These are phyloP conservation scores for Fragaria vesca DNA, from an alignment of 306 rosid genomes.

Conservation along the genomic window DNA sequence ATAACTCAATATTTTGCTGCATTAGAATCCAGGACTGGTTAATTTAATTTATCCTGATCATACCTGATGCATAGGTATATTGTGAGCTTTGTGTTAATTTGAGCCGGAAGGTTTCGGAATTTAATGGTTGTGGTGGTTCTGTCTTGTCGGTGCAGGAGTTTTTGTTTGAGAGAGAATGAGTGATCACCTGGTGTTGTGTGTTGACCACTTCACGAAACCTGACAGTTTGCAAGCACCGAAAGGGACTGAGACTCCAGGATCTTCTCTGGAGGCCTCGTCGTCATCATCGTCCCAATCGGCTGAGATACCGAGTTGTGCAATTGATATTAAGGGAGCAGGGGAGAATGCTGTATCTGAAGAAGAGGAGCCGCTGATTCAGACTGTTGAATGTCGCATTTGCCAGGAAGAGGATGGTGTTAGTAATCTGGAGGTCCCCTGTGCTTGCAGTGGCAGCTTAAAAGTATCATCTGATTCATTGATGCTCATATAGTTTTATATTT, in stretches of 20 bases:
- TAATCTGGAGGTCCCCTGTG: constrained; percentile 60
- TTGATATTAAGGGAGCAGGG: constrained; percentile 36
- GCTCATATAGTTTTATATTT: background rate
- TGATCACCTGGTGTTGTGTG: constrained; percentile 44
- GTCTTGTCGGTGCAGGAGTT: constrained; percentile 19
- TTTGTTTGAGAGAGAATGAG: constrained; percentile 34
- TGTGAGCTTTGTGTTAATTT: background rate
- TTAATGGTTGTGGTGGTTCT: background rate
- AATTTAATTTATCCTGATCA: background rate
- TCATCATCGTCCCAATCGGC: constrained; percentile 24
- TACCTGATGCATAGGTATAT: background rate
- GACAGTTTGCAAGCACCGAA: constrained; percentile 27
- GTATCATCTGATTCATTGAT: constrained; percentile 19
- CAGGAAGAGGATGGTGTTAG: constrained; percentile 55
- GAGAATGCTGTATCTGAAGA: constrained; percentile 26
- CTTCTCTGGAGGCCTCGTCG: constrained; percentile 24
- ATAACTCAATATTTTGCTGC: background rate
- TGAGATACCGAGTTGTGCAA: constrained; percentile 22
- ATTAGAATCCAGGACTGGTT: background rate
- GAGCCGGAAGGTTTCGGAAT: background rate
- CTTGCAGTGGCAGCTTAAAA: constrained; percentile 67
- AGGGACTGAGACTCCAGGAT: constrained; percentile 28
- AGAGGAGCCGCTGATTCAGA: constrained; percentile 43
- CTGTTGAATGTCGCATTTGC: constrained; percentile 65
- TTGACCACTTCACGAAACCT: constrained; percentile 34